Percentiles rank a stretch among this genome's conserved stretches.
These are phyloP conservation scores for Oidiodendron maius DNA, from an alignment of 495 filamentous ascomycete species.

Conservation along the genomic window DNA sequence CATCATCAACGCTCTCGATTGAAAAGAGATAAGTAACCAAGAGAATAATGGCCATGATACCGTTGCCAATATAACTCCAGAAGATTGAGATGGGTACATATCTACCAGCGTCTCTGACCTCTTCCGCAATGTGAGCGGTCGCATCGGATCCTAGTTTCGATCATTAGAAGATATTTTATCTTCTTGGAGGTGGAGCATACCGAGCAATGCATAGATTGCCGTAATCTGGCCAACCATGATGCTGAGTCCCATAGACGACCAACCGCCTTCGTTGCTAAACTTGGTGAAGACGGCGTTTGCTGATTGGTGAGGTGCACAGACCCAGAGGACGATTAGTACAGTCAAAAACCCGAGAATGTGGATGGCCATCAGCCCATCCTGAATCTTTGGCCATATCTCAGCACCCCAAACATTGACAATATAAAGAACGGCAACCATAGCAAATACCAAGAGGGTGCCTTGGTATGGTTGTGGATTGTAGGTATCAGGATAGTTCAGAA, in stretches of 20 bases:
- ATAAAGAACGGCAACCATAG: constrained; percentile 24
- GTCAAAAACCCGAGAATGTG: constrained; percentile 41
- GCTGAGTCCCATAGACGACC: constrained; percentile 32
- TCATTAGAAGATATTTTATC: constrained; percentile 15
- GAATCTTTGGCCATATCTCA: constrained; percentile 33
- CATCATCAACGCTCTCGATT: constrained; percentile 31
- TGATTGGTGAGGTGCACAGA: constrained; percentile 21
- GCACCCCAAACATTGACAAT: constrained; percentile 34
- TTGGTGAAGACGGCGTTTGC: constrained; percentile 34
- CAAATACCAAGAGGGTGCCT: constrained; percentile 39
- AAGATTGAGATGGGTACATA: constrained; percentile 45
- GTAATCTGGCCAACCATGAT: constrained; percentile 37
- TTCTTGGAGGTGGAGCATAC: constrained; percentile 10
- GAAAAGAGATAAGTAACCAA: constrained; percentile 40
- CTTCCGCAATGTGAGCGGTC: constrained; percentile 42
- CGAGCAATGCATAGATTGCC: constrained; percentile 21
- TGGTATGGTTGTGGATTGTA: constrained; percentile 36
- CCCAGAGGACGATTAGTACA: constrained; percentile 38
- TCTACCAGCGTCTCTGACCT: constrained; percentile 41
- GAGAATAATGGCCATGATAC: constrained; percentile 35
- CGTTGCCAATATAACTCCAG: constrained; percentile 36
- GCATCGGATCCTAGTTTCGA: constrained; percentile 51
- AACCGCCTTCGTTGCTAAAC: constrained; percentile 36
- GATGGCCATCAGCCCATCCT: constrained; percentile 33
- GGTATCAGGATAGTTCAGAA: constrained; percentile 25